A percentile compares a stretch with the other conserved stretches of the same genome.
These are phyloP conservation scores for Phytophthora parvispora DNA, from an alignment of 352 stramenopile genomes.

Conservation along the genomic window DNA sequence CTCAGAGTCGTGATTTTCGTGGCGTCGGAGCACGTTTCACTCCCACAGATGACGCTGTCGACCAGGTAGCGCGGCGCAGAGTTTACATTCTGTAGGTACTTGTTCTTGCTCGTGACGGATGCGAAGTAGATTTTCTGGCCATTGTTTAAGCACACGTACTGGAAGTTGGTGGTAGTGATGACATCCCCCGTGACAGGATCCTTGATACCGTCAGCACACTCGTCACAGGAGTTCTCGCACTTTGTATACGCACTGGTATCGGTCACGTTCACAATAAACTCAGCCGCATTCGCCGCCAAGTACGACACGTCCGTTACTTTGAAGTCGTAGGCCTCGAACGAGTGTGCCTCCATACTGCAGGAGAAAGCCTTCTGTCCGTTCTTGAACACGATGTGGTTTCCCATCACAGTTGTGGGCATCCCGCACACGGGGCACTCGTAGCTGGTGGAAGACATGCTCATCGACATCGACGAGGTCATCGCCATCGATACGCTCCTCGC, in stretches of 20 bases:
- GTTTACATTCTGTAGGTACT: slow-evolving; percentile 75
- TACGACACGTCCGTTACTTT: slow-evolving; percentile 75
- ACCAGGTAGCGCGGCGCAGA: slow-evolving; percentile 63
- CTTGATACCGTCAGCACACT: slow-evolving; percentile 60
- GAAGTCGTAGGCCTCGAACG: slow-evolving; percentile 63
- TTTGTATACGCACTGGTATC: slow-evolving; percentile 36
- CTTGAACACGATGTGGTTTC: slow-evolving; percentile 67
- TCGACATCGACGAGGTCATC: too few relatives aligned
- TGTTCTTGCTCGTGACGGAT: slow-evolving; percentile 59
- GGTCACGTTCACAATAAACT: slow-evolving; percentile 54
- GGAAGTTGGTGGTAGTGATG: slow-evolving; percentile 66
- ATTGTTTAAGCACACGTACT: slow-evolving; percentile 78
- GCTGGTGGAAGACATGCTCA: too few relatives aligned
- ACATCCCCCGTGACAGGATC: slow-evolving; percentile 75
- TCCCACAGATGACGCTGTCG: slow-evolving; percentile 67
- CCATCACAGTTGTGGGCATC: slow-evolving; percentile 66
- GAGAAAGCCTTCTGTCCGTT: slow-evolving; percentile 80
- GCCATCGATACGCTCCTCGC: too few relatives aligned
- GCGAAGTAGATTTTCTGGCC: slow-evolving; percentile 91
- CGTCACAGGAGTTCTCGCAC: slow-evolving; percentile 52
- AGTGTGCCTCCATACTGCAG: slow-evolving; percentile 76
- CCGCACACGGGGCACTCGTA: slow-evolving; percentile 80
- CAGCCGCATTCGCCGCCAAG: slow-evolving; percentile 73
- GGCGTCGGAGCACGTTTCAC: slow-evolving; percentile 59
- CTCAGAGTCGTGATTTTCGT: slow-evolving; percentile 67